Evolutionary conservation across 139 green algal genomes (phyloP), one percentile per base, ranked within the genome.

Genomic region (Chlamydomonas sp.): DNA sequence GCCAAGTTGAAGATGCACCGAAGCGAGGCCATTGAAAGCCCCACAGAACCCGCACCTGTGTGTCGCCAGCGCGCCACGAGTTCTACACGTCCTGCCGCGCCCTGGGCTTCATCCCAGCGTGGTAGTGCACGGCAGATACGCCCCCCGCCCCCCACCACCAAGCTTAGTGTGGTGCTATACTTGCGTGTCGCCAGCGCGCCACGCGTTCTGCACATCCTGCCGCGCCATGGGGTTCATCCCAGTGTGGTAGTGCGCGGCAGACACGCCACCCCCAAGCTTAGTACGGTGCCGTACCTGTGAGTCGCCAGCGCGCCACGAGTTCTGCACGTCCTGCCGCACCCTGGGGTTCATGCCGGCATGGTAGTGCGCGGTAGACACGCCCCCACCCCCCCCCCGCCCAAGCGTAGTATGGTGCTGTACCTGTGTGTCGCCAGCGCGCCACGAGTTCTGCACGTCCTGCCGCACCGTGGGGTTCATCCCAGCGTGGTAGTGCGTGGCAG

Each of bases 341-440:
- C 80, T 84, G 10, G 82, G 72, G 1, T 78, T 85, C 86, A 98
- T 90, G 38, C 89, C 92, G 8, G 91, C 92, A 35, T 96, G 92
- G 77, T 98, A 98, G 74, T 88, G 74, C 5, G 48, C 57, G 3
- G 78, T 81, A 3, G 31, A 63, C 28, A 96, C 70, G 22, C 74
- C 74, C 0, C 62, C 75, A 29, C 66, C 30, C 57, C 87, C 62
- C 22, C n/a, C n/a, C n/a, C n/a, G n/a, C n/a, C n/a, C n/a, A n/a
- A n/a, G n/a, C n/a, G n/a, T n/a, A n/a, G n/a, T n/a, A n/a, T n/a
- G n/a, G n/a, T n/a, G n/a, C n/a, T n/a, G n/a, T n/a, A 54, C 43
- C 43, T 54, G 13, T 20, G 20, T 20, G 13, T 54, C 43, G 13
- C 43, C 43, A 26, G 43, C 13, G 16, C 43, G 43, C 43, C 43